Evolutionary conservation across 371 early-diverging fungal species (phyloP).

Genomic region (Umbelopsis sp.): DNA sequence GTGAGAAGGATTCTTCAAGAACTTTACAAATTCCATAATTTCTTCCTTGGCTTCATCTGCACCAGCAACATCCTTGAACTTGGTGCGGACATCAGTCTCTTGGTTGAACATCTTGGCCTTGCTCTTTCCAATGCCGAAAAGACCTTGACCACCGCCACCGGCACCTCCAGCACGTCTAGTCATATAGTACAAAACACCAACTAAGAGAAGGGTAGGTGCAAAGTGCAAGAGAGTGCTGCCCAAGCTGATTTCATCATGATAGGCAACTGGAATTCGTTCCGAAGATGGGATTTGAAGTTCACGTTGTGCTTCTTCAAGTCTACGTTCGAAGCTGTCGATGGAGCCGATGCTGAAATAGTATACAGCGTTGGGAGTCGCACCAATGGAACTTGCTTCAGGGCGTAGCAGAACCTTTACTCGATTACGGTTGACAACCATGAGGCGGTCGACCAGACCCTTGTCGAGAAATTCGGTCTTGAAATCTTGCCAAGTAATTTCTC

Average conservation of each 20-base stretch:
- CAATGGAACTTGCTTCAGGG: slow-evolving; percentile 64
- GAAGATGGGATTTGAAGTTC: slow-evolving; percentile 89
- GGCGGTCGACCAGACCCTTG: slow-evolving; percentile 89
- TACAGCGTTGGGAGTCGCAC: slow-evolving; percentile 33
- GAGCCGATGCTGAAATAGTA: slow-evolving; percentile 92
- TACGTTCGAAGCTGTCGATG: slow-evolving; percentile 93
- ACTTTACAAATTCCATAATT: slow-evolving; percentile 99
- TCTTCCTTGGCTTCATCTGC: slow-evolving; percentile 99
- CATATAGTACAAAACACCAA: slow-evolving; percentile 88
- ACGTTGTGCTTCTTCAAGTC: slow-evolving; percentile 87
- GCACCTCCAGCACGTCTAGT: slow-evolving; percentile 79
- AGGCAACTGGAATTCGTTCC: slow-evolving; percentile 91
- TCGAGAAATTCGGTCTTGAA: slow-evolving; percentile 88
- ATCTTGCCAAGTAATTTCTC: slow-evolving; percentile 91
- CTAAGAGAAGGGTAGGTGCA: slow-evolving; percentile 90
- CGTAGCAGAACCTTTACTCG: slow-evolving; percentile 82
- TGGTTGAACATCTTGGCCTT: slow-evolving; percentile 96
- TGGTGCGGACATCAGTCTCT: slow-evolving; percentile 93
- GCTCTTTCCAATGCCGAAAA: slow-evolving; percentile 97
- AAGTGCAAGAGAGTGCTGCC: slow-evolving; percentile 79
- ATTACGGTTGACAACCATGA: slow-evolving; percentile 86
- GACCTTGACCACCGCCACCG: slow-evolving; percentile 73
- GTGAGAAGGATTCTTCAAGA: slow-evolving; percentile 96
- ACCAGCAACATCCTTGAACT: slow-evolving; percentile 99
- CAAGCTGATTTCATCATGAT: slow-evolving; percentile 78